Conservation (phyloP, 2,329 filamentous ascomycete genomes). For the Calonectria leucothoes region DNA sequence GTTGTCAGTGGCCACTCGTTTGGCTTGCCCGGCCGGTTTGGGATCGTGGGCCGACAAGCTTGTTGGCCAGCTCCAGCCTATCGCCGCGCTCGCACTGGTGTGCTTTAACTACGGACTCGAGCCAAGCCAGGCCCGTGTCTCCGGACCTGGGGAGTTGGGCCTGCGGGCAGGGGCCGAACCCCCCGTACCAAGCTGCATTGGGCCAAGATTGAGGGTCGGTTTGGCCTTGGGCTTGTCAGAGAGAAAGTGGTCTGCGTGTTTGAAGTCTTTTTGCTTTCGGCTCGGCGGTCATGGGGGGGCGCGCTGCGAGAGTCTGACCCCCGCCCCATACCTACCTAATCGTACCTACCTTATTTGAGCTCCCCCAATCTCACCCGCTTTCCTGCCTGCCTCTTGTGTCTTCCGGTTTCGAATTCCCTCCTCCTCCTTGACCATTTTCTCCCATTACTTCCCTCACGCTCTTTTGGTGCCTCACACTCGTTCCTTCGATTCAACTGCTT, state of each 20-base stretch:
- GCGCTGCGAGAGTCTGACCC: conserved; percentile 7
- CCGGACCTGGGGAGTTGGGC: neutral
- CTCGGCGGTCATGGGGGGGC: conserved; percentile 5
- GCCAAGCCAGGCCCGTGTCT: neutral
- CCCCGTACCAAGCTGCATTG: conserved; percentile 11
- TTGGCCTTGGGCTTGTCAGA: conserved; percentile 4
- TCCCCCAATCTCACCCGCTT: conserved; percentile 27
- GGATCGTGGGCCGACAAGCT: conserved; percentile 13
- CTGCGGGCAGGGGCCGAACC: conserved; percentile 1
- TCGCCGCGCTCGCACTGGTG: neutral
- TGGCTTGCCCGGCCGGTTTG: neutral
- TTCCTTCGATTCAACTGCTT: conserved; percentile 24
- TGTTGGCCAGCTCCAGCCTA: conserved; percentile 8
- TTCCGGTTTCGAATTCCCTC: conserved; percentile 23
- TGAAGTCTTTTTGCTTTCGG: neutral
- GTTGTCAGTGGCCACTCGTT: conserved; percentile 24
- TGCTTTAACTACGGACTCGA: neutral
- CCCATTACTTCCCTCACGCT: conserved; percentile 10
- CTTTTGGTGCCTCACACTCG: conserved; percentile 6
- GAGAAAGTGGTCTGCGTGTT: neutral
- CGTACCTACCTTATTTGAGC: conserved; percentile 35
- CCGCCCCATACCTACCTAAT: conserved; percentile 2
- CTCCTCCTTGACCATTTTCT: conserved; percentile 18
- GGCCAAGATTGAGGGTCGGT: conserved; percentile 6
- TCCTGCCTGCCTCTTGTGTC: conserved; percentile 16